Percentiles rank a stretch among this genome's conserved stretches.
Conservation (phyloP, 495 filamentous ascomycete genomes). For the Hypoxylon fragiforme region DNA sequence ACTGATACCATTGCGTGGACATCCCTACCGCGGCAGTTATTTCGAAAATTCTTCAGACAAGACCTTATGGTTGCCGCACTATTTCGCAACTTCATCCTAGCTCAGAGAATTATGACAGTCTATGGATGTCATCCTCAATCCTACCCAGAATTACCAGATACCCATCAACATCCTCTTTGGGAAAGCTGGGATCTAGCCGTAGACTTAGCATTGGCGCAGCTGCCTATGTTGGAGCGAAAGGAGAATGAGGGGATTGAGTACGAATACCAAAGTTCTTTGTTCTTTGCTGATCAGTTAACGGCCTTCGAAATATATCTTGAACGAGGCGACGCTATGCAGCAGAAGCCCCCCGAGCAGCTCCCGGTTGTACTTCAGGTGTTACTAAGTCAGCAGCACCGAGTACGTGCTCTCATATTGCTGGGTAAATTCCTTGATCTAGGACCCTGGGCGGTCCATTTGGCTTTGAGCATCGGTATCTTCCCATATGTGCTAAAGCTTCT, state of each 20-base stretch:
- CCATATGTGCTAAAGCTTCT: constrained; percentile 95
- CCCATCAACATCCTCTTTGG: constrained; percentile 92
- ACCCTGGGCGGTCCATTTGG: constrained; percentile 96
- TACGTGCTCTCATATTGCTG: constrained; percentile 90
- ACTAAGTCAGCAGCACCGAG: constrained; percentile 89
- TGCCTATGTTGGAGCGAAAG: constrained; percentile 76
- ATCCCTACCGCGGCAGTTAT: constrained; percentile 79
- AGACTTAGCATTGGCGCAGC: constrained; percentile 90
- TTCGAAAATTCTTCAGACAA: constrained; percentile 95
- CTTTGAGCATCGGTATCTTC: constrained; percentile 96
- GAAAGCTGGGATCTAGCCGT: constrained; percentile 97
- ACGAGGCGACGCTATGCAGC: constrained; percentile 76
- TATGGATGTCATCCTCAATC: constrained; percentile 94
- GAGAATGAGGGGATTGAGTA: constrained; percentile 75
- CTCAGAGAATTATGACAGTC: constrained; percentile 91
- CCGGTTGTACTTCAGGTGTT: constrained; percentile 96
- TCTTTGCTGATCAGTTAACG: constrained; percentile 96
- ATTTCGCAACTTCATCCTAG: constrained; percentile 93
- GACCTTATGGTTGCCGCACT: constrained; percentile 99
- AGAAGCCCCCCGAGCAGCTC: constrained; percentile 88
- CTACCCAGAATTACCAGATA: constrained; percentile 84
- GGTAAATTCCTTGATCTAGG: constrained; percentile 94
- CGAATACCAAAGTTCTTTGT: constrained; percentile 91
- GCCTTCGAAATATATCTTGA: constrained; percentile 97
- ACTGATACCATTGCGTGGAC: constrained; percentile 99